These are phyloP conservation scores for Magnaporthiopsis incrustans DNA, from an alignment of 2,329 filamentous ascomycete species.

Conservation along the genomic window DNA sequence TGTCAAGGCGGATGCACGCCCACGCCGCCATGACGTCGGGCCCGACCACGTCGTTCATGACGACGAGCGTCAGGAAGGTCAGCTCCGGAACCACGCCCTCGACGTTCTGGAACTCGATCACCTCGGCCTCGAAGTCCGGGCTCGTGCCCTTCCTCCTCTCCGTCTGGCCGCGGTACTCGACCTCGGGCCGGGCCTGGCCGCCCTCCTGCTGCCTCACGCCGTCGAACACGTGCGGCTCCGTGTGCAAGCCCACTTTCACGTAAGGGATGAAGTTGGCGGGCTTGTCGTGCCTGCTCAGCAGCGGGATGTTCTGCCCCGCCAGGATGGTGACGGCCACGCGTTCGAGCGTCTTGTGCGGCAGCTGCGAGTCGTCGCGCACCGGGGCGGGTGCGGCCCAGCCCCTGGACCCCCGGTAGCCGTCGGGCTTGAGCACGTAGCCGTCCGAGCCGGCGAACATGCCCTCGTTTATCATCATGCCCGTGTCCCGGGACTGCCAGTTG, in stretches of 20 bases:
- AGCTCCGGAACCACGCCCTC: slow-evolving; percentile 57
- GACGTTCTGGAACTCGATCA: slow-evolving; percentile 47
- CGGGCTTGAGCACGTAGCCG: slow-evolving; percentile 83
- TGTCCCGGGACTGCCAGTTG: slow-evolving; percentile 89
- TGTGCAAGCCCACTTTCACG: slow-evolving; percentile 75
- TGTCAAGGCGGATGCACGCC: slow-evolving; percentile 80
- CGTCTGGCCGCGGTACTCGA: slow-evolving; percentile 45
- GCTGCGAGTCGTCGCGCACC: slow-evolving; percentile 17
- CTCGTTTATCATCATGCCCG: slow-evolving; percentile 93
- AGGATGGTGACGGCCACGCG: slow-evolving; percentile 61
- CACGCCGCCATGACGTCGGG: slow-evolving; percentile 76
- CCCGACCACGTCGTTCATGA: slow-evolving; percentile 78
- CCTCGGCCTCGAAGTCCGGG: slow-evolving; percentile 54
- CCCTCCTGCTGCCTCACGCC: slow-evolving; percentile 30
- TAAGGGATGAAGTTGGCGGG: slow-evolving; percentile 64
- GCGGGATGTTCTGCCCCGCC: slow-evolving; percentile 67
- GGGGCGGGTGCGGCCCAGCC: slow-evolving; percentile 18
- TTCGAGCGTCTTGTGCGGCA: slow-evolving; percentile 52
- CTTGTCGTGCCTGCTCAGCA: slow-evolving; percentile 46
- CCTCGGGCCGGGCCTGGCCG: slow-evolving; percentile 37
- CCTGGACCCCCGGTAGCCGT: slow-evolving; percentile 38
- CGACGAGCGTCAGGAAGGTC: slow-evolving; percentile 71
- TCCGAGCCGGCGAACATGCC: slow-evolving; percentile 78
- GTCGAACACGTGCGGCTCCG: slow-evolving; percentile 45
- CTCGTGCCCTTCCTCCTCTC: slow-evolving; percentile 46